Base-by-base conservation (phyloP, 1,139 yeast genomes). In the Pneumocystis jirovecii region DNA sequence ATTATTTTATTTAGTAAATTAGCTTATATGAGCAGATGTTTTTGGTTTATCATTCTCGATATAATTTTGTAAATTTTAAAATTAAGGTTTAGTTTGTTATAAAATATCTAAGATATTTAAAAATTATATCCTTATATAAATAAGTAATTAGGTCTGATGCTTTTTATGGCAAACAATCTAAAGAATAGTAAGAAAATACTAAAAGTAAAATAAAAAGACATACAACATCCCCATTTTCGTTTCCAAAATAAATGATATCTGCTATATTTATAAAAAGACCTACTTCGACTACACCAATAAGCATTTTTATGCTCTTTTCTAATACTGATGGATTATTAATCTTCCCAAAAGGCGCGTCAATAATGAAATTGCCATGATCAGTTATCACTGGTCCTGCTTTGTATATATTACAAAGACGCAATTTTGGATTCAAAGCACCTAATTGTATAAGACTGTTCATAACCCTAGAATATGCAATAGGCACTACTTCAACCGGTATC, bases 321-420 rank as follows among this genome's bases (percentile, higher is more conserved):
- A 66, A 61, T 29, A 68, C 64, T 31, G 72, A 74, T 3, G 91
- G 87, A 70, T 86, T 84, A 34, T 77, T 74, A 65, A 95, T 83
- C 66, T 81, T 82, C 42, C 96, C 97, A 73, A 95, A 93, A 74
- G 90, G 91, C 40, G 96, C 96, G 76, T 95, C 99, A 68, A 95
- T 83, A 69, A 95, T 82, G 74, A 90, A 89, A 76, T 91, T 93
- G 76, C 91, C 90, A 77, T 95, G 95, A 75, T 95, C 99, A 59
- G 98, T 91, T 68, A 95, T 87, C n/a, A 90, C 86, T 8, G 98
- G 98, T 25, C 99, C 99, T 5, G 98, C 98, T 77, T 95, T 95
- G 56, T 95, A 90, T 66, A 85, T 79, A 21, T 89, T 91, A 63
- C 97, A 98, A 71, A 86, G 85, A 76, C 99, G 84, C 72, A 95